Evolutionary conservation across 208 protist species (phyloP).

Genomic region (Leishmania major): DNA sequence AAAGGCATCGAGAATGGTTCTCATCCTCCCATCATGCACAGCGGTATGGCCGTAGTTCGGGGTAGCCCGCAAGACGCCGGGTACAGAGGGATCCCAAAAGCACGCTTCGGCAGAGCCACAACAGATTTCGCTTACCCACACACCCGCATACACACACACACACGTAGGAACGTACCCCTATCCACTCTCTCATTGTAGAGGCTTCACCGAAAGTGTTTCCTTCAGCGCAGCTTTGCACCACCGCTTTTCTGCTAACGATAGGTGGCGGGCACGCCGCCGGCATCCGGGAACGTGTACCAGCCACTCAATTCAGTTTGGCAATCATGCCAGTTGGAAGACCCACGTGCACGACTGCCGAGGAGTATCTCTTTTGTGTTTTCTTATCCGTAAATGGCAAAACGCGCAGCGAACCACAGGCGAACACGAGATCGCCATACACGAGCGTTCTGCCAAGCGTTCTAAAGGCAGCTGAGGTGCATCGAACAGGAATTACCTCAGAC

Average conservation of each 20-base stretch:
- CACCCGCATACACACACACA: background rate
- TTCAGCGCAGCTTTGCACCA: background rate
- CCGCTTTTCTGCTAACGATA: background rate
- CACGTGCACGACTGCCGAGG: slow-evolving; percentile 68
- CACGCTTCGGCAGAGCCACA: background rate
- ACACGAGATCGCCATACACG: slow-evolving; percentile 48
- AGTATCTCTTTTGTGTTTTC: slow-evolving; percentile 52
- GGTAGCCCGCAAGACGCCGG: too few species aligned
- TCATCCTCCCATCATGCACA: background rate
- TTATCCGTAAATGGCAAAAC: slow-evolving; percentile 58
- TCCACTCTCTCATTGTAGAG: background rate
- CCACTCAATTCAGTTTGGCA: slow-evolving; percentile 13
- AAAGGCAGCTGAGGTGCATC: slow-evolving; percentile 38
- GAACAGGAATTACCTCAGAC: slow-evolving; percentile 60
- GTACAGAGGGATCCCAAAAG: background rate
- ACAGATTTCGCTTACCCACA: background rate
- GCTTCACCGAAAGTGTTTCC: background rate
- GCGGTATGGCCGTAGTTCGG: too few species aligned
- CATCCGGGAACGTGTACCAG: background rate
- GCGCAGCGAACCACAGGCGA: slow-evolving; percentile 69
- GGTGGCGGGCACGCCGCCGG: background rate
- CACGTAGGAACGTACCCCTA: background rate
- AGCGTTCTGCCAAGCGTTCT: slow-evolving; percentile 20
- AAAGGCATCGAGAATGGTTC: background rate
- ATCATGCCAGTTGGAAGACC: slow-evolving; percentile 26